These are phyloP conservation scores for Neonectria punicea DNA, from an alignment of 2,329 filamentous ascomycete genomes.

Conservation along the genomic window DNA sequence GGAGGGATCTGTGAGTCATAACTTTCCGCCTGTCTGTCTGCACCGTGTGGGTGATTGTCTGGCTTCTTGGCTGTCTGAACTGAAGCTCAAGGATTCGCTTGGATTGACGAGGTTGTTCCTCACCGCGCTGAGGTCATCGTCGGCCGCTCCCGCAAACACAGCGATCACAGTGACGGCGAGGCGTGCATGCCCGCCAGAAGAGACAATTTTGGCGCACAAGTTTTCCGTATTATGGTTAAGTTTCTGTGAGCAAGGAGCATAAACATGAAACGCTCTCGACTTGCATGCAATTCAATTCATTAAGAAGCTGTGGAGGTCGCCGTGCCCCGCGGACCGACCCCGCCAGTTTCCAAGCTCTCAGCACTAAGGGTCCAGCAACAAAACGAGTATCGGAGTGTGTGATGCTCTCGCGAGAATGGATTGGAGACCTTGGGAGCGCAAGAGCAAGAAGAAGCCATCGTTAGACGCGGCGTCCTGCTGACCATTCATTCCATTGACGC, in stretches of 20 bases:
- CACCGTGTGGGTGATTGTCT: background rate
- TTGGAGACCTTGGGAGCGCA: background rate
- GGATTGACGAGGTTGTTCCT: no score
- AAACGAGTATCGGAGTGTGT: background rate
- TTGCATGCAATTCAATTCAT: slow-evolving; percentile 2
- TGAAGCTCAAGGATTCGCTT: background rate
- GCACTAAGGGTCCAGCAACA: background rate
- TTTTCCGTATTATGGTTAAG: background rate
- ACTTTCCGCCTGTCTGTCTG: background rate
- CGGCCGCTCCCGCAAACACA: background rate
- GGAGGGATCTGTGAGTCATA: slow-evolving; percentile 20
- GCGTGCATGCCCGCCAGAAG: background rate
- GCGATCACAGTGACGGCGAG: background rate
- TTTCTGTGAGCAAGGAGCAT: background rate
- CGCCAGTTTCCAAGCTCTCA: slow-evolving; percentile 22
- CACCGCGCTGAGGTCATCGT: background rate
- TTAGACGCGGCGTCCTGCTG: background rate
- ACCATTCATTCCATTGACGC: background rate
- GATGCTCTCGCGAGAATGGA: background rate
- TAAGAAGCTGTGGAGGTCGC: slow-evolving; percentile 17
- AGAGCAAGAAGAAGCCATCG: background rate
- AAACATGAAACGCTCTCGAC: slow-evolving; percentile 15
- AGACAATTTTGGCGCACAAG: background rate
- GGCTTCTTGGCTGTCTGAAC: background rate
- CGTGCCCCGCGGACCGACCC: slow-evolving; percentile 22